A percentile compares a stretch with the other conserved stretches of the same genome.
These are phyloP conservation scores for Wallacemonas collosoma DNA, from an alignment of 208 protist species.

Conservation along the genomic window DNA sequence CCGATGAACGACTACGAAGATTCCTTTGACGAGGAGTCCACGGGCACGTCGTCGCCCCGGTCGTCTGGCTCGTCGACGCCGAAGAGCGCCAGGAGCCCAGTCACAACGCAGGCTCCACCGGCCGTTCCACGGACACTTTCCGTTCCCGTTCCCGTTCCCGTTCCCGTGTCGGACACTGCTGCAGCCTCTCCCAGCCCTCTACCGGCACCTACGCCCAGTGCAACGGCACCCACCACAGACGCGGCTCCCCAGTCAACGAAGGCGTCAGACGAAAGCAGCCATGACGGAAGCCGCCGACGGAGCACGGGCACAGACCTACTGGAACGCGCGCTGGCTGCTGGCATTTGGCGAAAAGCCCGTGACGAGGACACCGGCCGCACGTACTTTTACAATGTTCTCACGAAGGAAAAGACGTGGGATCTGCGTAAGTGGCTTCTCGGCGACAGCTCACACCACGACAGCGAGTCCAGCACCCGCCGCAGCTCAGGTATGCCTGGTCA, in stretches of 20 bases:
- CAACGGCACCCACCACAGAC: neutral
- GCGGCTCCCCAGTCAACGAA: neutral
- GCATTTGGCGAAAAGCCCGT: slow-evolving; percentile 33
- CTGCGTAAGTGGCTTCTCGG: slow-evolving; percentile 37
- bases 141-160: slow-evolving; percentile 26
- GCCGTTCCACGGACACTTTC: neutral
- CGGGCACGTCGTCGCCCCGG: neutral
- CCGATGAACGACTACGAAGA: slow-evolving; percentile 73
- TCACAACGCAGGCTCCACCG: neutral
- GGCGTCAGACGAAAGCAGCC: neutral
- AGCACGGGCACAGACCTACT: slow-evolving; percentile 2
- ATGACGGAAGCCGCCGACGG: neutral
- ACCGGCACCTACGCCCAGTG: neutral
- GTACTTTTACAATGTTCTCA: slow-evolving; percentile 54
- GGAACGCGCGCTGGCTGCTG: slow-evolving; percentile 27
- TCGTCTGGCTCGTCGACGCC: neutral
- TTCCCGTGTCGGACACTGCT: slow-evolving; percentile 25
- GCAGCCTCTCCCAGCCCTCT: neutral
- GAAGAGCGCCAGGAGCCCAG: neutral
- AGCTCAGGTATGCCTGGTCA: slow-evolving; percentile 1
- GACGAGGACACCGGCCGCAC: slow-evolving; percentile 31
- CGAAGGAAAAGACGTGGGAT: slow-evolving; percentile 48
- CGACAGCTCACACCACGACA: slow-evolving; percentile 13
- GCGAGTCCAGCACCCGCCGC: slow-evolving; percentile 9
- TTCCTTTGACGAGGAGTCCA: slow-evolving; percentile 61